Evolutionary conservation across 805 yeast genomes (phyloP), one percentile per base, ranked within the genome.

Genomic region (Wickerhamomyces bovis): DNA sequence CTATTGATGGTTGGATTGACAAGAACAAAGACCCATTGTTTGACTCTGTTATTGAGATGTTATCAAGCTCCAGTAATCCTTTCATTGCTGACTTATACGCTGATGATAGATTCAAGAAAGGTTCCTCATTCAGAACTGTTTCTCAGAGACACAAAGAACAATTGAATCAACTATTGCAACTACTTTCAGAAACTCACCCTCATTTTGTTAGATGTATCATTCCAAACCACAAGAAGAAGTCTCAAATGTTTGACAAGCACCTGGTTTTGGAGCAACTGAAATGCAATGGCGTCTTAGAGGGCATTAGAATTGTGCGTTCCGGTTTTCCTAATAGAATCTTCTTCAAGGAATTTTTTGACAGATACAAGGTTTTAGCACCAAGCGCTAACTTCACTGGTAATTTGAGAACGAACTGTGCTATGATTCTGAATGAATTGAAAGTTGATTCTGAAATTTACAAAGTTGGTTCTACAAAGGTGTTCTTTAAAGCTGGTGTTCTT

Each of bases 271-370:
- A 86, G 44, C 99, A 94, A 67, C 72, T 94, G 51, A 75, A 97
- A 52, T 94, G 98, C 61, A 94, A 94, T 61, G 99, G 99, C 76
- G 99, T 94, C 15, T 69, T 94, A 44, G 99, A 94, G 71, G 99
- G 99, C 51, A 94, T 94, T 26, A 77, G 99, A 65, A 94, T 94
- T 49, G 96, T 98, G 0, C 77, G 99, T 53, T 89, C 96, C 9
- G 99, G 99, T 2, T 94, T 85, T 64, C 99, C 99, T 6, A 94
- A 94, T 65, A 78, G 97, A 53, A 80, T 92, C 61, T 78, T 82
- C 25, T 92, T 90, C 64, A 78, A 81, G 40, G 92, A 88, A 42
- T 94, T 94, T 67, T 78, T 76, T 44, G 73, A 71, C 35, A 75
- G 96, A 45, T 94, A 94, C 62, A 77, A 77, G 26, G 77, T 90